Evolutionary conservation across 768 basidiomycete species (phyloP), one percentile per base, ranked within the genome.

Genomic region (Russula sp.): DNA sequence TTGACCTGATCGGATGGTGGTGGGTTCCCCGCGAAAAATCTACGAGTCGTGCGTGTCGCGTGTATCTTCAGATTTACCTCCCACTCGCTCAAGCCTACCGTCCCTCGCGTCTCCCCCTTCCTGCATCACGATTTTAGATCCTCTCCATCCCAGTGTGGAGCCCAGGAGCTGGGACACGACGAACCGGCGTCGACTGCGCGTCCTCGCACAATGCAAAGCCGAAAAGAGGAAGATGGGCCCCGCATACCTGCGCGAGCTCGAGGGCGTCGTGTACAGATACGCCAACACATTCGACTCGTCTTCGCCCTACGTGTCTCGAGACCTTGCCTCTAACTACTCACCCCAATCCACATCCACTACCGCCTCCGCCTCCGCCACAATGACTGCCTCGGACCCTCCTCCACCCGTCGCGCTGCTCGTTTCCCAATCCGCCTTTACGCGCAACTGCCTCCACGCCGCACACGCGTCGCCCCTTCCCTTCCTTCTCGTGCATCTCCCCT

Each of bases 1-100:
- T 97, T 46, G 94, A 97, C 73, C 77, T 96, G 22, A 71, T 87
- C 56, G 94, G 94, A 16, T 95, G 92, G 91, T 96, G 94, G 94
- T 93, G 86, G 87, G 75, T 96, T 5, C 93, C 89, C 43, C 2
- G 39, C 5, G 35, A 32, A 36, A 42, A 25, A 0, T 11, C 29
- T 9, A 10, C 55, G 2, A 42, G 56, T 38, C 34, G 55, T 58
- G 58, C 58, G 53, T 64, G 34, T 56, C 56, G 18, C 35, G 34
- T n/a, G 25, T 36, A 14, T 22, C 11, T n/a, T 18, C 29, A 42
- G 13, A 42, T 1, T 14, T 13, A 7, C 16, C 41, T 14, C 14
- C 41, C 41, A 14, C 41, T 42, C 41, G 14, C 11, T 7, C 36
- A 38, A 5, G 36, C 36, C 25, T 29, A 29, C n/a, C n/a, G n/a